Evolutionary conservation across 441 rosid species (phyloP), one percentile per base, ranked within the genome.

Genomic region (Populus hybrid): DNA sequence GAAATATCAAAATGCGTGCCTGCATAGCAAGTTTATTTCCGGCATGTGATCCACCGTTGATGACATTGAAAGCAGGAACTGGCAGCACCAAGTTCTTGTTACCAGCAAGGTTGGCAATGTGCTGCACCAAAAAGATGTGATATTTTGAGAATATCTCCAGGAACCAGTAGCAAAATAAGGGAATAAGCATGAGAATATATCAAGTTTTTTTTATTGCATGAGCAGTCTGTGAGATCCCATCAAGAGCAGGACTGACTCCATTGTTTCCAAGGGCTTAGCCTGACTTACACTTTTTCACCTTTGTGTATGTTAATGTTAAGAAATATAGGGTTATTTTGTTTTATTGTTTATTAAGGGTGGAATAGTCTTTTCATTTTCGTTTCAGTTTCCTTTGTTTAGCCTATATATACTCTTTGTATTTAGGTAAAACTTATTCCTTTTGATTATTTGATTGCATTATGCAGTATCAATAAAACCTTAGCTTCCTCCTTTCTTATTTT

Each of bases 11-110:
- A 9, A 31, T 68, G 61, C 82, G 4, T 82, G 76, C 98, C 97
- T 95, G 99, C 98, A 95, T 95, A 6, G 98, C 97, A 1, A 95
- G 97, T 82, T 95, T 95, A 83, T 95, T 95, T 82, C 98, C 99
- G 9, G 98, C 99, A 83, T 95, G 99, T 40, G 98, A 95, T 72
- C 99, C 99, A 86, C 99, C 99, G 31, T 92, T 95, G 82, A 93
- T 94, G 88, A 95, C 99, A 70, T 94, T 95, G 84, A 95, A 95
- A 61, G 99, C 99, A 24, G 98, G 99, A 45, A 95, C 98, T 2
- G 99, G 99, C 24, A 95, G 86, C 76, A 95, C 98, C 89, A 95
- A 80, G 40, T 87, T 90, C 26, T 82, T 86, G 92, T 95, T 95
- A 29, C 99, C 94, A 20, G 98, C 95, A 72, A 95, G 92, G 79